A percentile compares a stretch with the other conserved stretches of the same genome.
These are phyloP conservation scores for Cordyceps pruinosa DNA, from an alignment of 2,329 filamentous ascomycete genomes.

Conservation along the genomic window DNA sequence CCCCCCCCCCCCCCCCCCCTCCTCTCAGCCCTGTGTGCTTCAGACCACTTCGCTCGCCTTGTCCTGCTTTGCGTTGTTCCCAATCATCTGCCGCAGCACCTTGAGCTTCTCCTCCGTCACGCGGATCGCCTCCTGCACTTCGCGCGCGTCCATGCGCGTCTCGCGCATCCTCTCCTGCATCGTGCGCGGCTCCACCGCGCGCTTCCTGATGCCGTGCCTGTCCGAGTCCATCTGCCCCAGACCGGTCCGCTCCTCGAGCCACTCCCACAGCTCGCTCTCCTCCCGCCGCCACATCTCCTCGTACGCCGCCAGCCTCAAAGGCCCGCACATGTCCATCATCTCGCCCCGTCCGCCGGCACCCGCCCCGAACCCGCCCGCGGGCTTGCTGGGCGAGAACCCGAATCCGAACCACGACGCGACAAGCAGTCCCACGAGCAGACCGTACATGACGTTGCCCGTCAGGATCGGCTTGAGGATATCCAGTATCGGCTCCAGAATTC, in stretches of 20 bases:
- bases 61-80: slow-evolving; percentile 35
- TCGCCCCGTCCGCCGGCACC: slow-evolving; percentile 12
- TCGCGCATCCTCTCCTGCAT: slow-evolving; percentile 53
- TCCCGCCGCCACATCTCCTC: slow-evolving; percentile 89
- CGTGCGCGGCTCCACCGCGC: slow-evolving; percentile 45
- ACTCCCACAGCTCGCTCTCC: slow-evolving; percentile 86
- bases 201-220: slow-evolving; percentile 33
- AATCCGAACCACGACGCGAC: slow-evolving; percentile 69
- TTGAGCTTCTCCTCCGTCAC: slow-evolving; percentile 81
- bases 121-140: slow-evolving; percentile 72
- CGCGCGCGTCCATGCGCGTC: slow-evolving; percentile 60
- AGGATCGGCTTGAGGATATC: slow-evolving; percentile 65
- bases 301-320: slow-evolving; percentile 73
- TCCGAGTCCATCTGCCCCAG: slow-evolving; percentile 51
- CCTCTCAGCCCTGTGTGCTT: background rate
- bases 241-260: slow-evolving; percentile 81
- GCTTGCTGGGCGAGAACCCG: slow-evolving; percentile 38
- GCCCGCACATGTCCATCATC: slow-evolving; percentile 27
- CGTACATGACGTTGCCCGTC: slow-evolving; percentile 70
- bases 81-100: slow-evolving; percentile 65
- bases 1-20: background rate
- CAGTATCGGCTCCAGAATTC: slow-evolving; percentile 60
- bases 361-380: slow-evolving; percentile 29
- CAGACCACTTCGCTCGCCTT: background rate
- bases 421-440: slow-evolving; percentile 65